Evolutionary conservation across 2,329 filamentous ascomycete genomes (phyloP).

Genomic region (Fusarium anguioides): DNA sequence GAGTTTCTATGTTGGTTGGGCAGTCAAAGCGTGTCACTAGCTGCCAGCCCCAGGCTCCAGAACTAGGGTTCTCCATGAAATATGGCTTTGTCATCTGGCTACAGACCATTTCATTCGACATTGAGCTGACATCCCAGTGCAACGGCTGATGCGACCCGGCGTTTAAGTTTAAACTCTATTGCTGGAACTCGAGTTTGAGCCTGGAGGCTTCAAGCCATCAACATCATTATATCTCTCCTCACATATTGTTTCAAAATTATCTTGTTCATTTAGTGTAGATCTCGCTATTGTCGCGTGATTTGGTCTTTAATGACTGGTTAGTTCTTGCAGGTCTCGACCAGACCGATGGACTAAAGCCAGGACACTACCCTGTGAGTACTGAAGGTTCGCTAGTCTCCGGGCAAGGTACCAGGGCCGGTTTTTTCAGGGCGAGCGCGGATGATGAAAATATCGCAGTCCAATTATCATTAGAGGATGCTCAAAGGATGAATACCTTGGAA

Average conservation of each 20-base stretch:
- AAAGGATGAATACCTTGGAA: neutral
- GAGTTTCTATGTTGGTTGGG: neutral
- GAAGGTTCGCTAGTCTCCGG: neutral
- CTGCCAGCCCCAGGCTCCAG: neutral
- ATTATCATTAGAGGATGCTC: neutral
- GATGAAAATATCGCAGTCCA: neutral
- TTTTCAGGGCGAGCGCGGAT: constrained; percentile 7
- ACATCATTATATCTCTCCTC: neutral
- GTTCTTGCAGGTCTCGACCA: neutral
- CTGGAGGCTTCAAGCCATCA: neutral
- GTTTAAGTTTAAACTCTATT: constrained; percentile 19
- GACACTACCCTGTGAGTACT: neutral
- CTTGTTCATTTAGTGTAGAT: neutral
- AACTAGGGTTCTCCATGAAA: neutral
- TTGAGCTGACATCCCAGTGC: neutral
- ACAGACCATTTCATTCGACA: neutral
- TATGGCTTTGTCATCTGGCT: neutral
- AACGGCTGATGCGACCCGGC: neutral
- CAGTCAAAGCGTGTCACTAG: constrained; percentile 2
- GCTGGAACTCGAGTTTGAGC: neutral
- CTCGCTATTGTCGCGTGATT: neutral
- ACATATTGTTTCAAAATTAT: constrained; percentile 3
- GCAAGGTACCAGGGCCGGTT: neutral
- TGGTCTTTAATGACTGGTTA: neutral
- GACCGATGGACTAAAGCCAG: neutral